These are phyloP conservation scores for Sclerotinia glacialis DNA, from an alignment of 2,329 filamentous ascomycete genomes.

Conservation along the genomic window DNA sequence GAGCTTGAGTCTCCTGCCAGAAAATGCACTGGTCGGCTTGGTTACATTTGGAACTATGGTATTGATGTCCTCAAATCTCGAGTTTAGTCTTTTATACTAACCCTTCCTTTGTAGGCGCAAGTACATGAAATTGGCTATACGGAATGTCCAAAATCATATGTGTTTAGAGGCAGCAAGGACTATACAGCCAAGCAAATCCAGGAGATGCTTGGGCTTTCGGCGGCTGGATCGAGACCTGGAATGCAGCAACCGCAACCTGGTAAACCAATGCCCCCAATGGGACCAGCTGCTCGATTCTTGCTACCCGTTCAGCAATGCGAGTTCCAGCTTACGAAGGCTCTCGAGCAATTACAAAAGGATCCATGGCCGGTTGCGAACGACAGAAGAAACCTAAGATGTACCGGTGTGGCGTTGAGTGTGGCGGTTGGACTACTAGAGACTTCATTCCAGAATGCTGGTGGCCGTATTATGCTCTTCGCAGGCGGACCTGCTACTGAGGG, in stretches of 20 bases:
- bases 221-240: conserved; percentile 69
- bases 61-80: conserved; percentile 35
- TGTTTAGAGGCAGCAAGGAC: conserved; percentile 96
- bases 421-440: conserved; percentile 89
- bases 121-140: conserved; percentile 98
- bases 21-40: conserved; percentile 76
- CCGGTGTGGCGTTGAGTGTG: conserved; percentile 93
- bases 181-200: conserved; percentile 99
- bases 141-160: conserved; percentile 97
- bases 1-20: conserved; percentile 77
- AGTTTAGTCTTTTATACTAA: not conserved
- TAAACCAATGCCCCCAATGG: conserved; percentile 69
- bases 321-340: conserved; percentile 92
- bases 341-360: conserved; percentile 94
- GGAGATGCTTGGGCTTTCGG: conserved; percentile 89
- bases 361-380: conserved; percentile 97
- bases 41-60: conserved; percentile 94
- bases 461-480: conserved; percentile 94
- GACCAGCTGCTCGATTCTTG: conserved; percentile 84
- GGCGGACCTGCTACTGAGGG: conserved; percentile 94
- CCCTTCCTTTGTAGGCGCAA: conserved; percentile 63
- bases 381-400: conserved; percentile 84
- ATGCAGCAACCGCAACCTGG: conserved; percentile 68
- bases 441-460: conserved; percentile 92
- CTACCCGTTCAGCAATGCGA: conserved; percentile 94